Conservation (phyloP, 2,329 filamentous ascomycete species). For the Cladophialophora carrionii region DNA sequence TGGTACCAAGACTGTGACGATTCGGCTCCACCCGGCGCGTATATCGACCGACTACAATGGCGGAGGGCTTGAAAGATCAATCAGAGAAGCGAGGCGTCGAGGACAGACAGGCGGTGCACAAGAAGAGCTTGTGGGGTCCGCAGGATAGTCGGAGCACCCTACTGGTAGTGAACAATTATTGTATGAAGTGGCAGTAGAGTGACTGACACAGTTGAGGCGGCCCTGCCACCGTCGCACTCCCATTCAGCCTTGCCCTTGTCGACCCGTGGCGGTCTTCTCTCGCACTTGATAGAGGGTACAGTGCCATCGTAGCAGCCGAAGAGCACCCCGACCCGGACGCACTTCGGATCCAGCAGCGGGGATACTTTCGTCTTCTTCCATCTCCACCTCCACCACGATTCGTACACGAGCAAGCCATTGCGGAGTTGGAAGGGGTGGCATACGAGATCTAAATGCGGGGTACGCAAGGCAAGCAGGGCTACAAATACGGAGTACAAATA, state of each 20-base stretch:
- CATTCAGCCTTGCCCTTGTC: not conserved
- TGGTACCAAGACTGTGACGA: not conserved
- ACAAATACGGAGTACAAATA: no score
- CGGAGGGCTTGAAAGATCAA: not conserved
- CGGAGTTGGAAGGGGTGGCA: no score
- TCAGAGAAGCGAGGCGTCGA: not conserved
- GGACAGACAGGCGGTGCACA: not conserved
- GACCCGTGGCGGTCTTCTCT: not conserved
- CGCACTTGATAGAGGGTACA: not conserved
- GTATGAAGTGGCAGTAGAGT: no score
- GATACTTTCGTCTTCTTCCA: not conserved
- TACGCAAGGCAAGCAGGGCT: no score
- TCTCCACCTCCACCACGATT: not conserved
- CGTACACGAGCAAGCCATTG: no score
- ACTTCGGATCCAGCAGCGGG: not conserved
- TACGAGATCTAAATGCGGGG: no score
- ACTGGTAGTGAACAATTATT: no score
- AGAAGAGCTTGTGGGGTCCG: not conserved
- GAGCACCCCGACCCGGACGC: not conserved
- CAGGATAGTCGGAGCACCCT: not conserved
- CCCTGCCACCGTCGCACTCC: not conserved
- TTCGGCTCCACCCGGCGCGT: not conserved
- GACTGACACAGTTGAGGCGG: not conserved
- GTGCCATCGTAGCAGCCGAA: not conserved
- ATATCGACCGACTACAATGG: not conserved